These are phyloP conservation scores for Taiozyma onychis DNA, from an alignment of 1,139 yeast genomes.

Conservation along the genomic window DNA sequence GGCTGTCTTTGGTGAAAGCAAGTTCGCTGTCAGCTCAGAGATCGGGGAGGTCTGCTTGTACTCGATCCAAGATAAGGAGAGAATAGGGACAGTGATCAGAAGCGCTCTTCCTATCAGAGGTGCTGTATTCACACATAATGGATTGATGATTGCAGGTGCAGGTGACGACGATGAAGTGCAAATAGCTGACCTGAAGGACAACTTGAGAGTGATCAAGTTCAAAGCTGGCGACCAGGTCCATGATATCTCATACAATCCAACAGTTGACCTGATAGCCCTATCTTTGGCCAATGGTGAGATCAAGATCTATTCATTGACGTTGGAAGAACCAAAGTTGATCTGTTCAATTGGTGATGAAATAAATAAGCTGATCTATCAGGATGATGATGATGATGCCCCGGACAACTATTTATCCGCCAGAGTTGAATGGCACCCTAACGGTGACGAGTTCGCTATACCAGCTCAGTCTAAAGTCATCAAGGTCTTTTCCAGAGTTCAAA, in stretches of 20 bases:
- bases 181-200: slow-evolving; percentile 45
- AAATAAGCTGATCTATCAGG: slow-evolving; percentile 25
- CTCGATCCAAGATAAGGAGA: slow-evolving; percentile 20
- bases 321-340: slow-evolving; percentile 34
- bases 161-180: slow-evolving; percentile 70
- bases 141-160: slow-evolving; percentile 61
- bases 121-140: slow-evolving; percentile 62
- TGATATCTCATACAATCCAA: slow-evolving; percentile 54
- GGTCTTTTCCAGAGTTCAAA: slow-evolving; percentile 25
- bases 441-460: slow-evolving; percentile 58
- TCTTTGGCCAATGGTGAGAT: slow-evolving; percentile 66
- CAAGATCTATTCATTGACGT: slow-evolving; percentile 55
- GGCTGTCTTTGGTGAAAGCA: slow-evolving; percentile 20
- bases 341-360: slow-evolving; percentile 40
- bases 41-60: slow-evolving; percentile 31
- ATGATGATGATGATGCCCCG: slow-evolving; percentile 32
- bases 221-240: slow-evolving; percentile 50
- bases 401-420: slow-evolving; percentile 36
- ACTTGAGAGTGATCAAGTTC: slow-evolving; percentile 31
- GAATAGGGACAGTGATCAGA: slow-evolving; percentile 15
- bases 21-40: slow-evolving; percentile 25
- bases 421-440: slow-evolving; percentile 58
- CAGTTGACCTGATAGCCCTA: slow-evolving; percentile 55
- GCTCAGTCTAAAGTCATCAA: slow-evolving; percentile 33
- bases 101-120: slow-evolving; percentile 61